phyloP scores from a whole-genome alignment of 2,329 filamentous ascomycete genomes.

The Alternaria ethzedia region DNA sequence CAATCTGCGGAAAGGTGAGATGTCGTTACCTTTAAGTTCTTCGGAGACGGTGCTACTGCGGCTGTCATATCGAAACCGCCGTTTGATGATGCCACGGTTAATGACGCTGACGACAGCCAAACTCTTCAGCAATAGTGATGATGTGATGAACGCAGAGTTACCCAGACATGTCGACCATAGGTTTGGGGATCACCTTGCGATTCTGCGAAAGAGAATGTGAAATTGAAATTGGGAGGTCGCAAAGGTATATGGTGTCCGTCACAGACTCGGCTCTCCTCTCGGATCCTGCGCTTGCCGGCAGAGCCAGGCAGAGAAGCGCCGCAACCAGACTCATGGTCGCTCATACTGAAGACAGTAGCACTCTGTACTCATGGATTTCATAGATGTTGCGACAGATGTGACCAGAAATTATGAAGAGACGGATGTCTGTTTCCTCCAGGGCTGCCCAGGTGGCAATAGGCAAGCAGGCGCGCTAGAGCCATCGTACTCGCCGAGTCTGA shows the following conservation, averaged over 20 bases:
- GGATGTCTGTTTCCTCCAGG: no score
- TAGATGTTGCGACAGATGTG: not conserved
- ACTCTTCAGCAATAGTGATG: not conserved
- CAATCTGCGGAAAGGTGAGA: not conserved
- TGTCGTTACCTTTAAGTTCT: not conserved
- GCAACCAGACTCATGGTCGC: not conserved
- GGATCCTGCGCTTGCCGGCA: not conserved
- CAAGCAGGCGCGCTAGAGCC: not conserved
- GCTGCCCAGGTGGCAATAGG: no score
- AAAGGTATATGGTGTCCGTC: not conserved
- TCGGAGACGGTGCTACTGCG: not conserved
- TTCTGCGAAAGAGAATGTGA: not conserved
- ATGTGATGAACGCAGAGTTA: not conserved
- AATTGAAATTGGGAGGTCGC: not conserved
- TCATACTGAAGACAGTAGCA: not conserved
- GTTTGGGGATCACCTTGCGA: no score
- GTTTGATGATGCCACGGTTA: not conserved
- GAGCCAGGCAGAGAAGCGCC: not conserved
- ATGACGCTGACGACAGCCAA: not conserved
- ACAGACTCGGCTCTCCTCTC: slow-evolving; percentile 12
- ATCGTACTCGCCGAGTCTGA: not conserved
- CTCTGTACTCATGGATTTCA: not conserved
- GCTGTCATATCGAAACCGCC: not conserved
- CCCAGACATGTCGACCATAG: not conserved
- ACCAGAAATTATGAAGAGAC: no score